Evolutionary conservation across 23 red algal species (phyloP), one percentile per base, ranked within the genome.

Genomic region (Cyanidiococcus yangmingshanensis): DNA sequence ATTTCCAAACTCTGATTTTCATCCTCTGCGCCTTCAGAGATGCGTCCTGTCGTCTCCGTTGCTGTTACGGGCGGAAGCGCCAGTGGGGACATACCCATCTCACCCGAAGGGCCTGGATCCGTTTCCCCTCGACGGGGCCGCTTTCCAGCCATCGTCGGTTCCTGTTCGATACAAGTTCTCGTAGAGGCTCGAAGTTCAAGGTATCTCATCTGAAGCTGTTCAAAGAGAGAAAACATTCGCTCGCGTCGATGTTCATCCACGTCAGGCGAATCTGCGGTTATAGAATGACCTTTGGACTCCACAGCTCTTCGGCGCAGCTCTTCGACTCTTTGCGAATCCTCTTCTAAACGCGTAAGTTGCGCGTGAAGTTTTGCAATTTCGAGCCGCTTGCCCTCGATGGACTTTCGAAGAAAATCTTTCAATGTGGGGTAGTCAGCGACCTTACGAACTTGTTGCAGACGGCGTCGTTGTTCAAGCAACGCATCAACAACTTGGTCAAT

Each of bases 21-120:
- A 57, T 90, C 86, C 87, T 84, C 39, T 59, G 78, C 41, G 90
- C 86, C 12, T 18, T 77, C 0, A 68, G 17, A 0, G 87, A 37
- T 31, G 83, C 59, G 37, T 27, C 38, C 18, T 45, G 38, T 57
- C 77, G 80, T 35, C 75, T 34, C 27, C 76, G 63, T 17, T 74
- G 74, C 68, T 57, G 57, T 38, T 50, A 38, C 30, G 78, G 68
- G 41, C 76, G 83, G 17, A 75, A 38, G 32, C n/a, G 38, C 38
- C 39, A 77, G 83, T 26, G 45, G 75, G 34, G 38, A 39, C 77
- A 79, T 16, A 1, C 71, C 38, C 57, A 79, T 15, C 7, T 54
- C 45, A 21, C 21, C 7, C 21, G 45, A 21, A 15, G 12, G 45
- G 21, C 12, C 45, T 54, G 12, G 7, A 7, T 7, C 7, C 12